Base-by-base conservation (phyloP, 768 basidiomycete species). In the Tylopilus vinaceipallidus region DNA sequence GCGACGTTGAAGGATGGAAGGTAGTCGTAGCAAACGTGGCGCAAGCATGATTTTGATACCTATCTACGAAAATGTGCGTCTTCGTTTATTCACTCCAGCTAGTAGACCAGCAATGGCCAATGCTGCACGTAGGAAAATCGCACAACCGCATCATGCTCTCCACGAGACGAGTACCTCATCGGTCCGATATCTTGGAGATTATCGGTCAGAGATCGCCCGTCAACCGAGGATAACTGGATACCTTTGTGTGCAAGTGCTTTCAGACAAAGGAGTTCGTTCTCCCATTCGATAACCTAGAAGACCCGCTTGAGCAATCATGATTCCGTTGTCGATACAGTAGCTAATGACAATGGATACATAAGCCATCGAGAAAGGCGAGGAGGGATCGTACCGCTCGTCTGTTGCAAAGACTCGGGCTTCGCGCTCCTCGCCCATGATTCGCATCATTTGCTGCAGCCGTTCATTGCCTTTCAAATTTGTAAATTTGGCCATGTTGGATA, bases 221-320 rank as follows among this genome's bases (percentile, higher is more conserved):
- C 39, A 30, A 42, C 38, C 8, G 36, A 42, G 9, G 29, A 17
- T n/a, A 47, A 20, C 43, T 19, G 13, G 8, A 44, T 75, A 58
- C 93, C 95, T 79, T 72, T 99, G 97, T 7, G 95, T 98, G 62
- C 92, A 95, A 29, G 82, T 88, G 47, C 86, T 94, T 62, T 95
- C 81, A 23, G 77, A 66, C 24, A 98, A 63, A 2, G 86, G 78
- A 0, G 94, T 98, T 40, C 71, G 69, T 53, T 83, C 78, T 22
- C 95, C 97, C 93, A 95, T 98, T 3, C 97, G 80, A 66, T 83
- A 93, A 54, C 86, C 83, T 32, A 99, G 75, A 24, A 99, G 77
- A 6, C 97, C 97, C 6, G 97, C 97, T 63, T 99, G 97, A 3
- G 97, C 95, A 47, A 99, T 98, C 97, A 99, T 99, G 58, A 98